These are phyloP conservation scores for Phanerodontia chrysosporium DNA, from an alignment of 768 basidiomycete species.

Conservation along the genomic window DNA sequence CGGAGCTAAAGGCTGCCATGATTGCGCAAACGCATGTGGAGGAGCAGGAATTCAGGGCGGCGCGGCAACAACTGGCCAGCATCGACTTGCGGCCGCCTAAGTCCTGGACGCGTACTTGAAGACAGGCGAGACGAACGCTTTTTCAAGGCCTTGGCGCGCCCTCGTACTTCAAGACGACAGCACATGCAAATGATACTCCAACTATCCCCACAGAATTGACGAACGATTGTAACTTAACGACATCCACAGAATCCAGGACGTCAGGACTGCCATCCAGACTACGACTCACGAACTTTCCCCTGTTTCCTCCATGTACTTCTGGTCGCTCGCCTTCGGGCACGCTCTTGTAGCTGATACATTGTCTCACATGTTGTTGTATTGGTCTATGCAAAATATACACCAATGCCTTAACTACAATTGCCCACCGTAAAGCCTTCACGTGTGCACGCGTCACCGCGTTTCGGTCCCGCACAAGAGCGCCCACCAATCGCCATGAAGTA, in stretches of 20 bases:
- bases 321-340: not conserved
- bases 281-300: not conserved
- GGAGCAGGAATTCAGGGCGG: conserved; percentile 77
- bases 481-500: not conserved
- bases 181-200: not conserved
- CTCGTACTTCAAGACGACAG: too few species aligned
- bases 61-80: conserved; percentile 70
- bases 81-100: conserved; percentile 76
- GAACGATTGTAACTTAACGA: not conserved
- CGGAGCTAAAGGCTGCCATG: conserved; percentile 72
- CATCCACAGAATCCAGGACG: not conserved
- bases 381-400: not conserved
- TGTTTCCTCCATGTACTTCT: not conserved
- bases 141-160: too few species aligned
- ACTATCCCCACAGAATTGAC: not conserved
- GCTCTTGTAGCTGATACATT: not conserved
- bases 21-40: conserved; percentile 78
- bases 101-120: conserved; percentile 52
- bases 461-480: not conserved
- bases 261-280: not conserved
- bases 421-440: too few species aligned
- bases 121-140: too few species aligned
- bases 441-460: not conserved
- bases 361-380: not conserved
- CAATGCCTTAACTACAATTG: too few species aligned